A percentile compares a stretch with the other conserved stretches of the same genome.
phyloP scores from a whole-genome alignment of 805 yeast species.

The Lachancea sp. region DNA sequence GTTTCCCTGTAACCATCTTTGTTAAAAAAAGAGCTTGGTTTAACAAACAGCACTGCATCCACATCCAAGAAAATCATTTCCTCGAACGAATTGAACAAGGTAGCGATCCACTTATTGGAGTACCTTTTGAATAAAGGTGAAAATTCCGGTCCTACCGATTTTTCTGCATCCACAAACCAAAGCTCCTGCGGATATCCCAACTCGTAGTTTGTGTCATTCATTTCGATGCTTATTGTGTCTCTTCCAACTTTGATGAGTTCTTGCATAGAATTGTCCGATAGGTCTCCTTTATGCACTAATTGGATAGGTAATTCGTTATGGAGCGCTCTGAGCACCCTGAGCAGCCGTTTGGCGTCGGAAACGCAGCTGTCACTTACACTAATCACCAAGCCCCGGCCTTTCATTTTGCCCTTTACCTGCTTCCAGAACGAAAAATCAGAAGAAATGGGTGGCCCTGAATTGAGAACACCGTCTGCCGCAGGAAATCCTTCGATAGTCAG shows the following conservation, averaged over 20 bases:
- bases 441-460: background rate
- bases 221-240: slow-evolving; percentile 1
- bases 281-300: slow-evolving; percentile 32
- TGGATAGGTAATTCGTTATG: slow-evolving; percentile 37
- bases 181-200: slow-evolving; percentile 30
- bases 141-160: slow-evolving; percentile 22
- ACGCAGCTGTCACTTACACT: slow-evolving; percentile 33
- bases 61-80: slow-evolving; percentile 47
- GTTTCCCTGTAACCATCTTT: slow-evolving; percentile 31
- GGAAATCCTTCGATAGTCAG: background rate
- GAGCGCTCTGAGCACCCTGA: slow-evolving; percentile 39
- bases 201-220: background rate
- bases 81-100: slow-evolving; percentile 42
- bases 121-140: slow-evolving; percentile 36
- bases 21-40: slow-evolving; percentile 34
- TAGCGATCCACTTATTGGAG: slow-evolving; percentile 43
- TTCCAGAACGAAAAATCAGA: background rate
- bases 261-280: slow-evolving; percentile 27
- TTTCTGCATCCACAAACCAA: slow-evolving; percentile 35
- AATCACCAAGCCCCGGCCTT: slow-evolving; percentile 33
- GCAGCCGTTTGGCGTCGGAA: slow-evolving; percentile 31
- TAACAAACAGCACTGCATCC: slow-evolving; percentile 42
- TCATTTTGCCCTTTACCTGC: background rate
- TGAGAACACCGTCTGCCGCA: background rate
- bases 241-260: slow-evolving; percentile 15